These are phyloP conservation scores for Lepiota venenata DNA, from an alignment of 768 basidiomycete genomes.

Conservation along the genomic window DNA sequence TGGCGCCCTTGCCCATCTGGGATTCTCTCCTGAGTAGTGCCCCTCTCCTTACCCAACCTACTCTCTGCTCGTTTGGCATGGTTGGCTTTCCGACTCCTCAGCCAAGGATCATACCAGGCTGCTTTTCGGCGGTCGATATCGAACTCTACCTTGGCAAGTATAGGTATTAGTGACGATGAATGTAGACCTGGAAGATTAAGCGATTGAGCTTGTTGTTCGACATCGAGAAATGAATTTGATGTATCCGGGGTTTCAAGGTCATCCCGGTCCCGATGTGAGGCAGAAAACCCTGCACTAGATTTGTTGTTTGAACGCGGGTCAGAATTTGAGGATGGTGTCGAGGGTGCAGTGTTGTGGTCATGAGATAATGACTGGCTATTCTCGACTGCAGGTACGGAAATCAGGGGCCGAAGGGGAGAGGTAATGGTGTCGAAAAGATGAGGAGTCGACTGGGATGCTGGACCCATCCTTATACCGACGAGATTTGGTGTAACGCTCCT, in stretches of 20 bases:
- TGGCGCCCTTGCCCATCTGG: conserved; percentile 23
- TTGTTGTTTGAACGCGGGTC: conserved; percentile 45
- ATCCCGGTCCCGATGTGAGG: conserved; percentile 35
- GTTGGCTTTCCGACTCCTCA: conserved; percentile 59
- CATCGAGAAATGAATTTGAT: conserved; percentile 30
- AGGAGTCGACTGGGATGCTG: conserved; percentile 38
- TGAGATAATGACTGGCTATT: conserved; percentile 30
- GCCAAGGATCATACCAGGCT: conserved; percentile 85
- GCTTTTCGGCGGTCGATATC: conserved; percentile 84
- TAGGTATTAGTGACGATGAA: conserved; percentile 66
- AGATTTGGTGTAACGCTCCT: conserved; percentile 29
- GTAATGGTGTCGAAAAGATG: conserved; percentile 31
- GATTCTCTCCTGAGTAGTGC: conserved; percentile 16
- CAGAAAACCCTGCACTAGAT: conserved; percentile 42
- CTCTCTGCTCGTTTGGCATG: conserved; percentile 57
- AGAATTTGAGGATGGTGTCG: conserved; percentile 52
- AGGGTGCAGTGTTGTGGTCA: conserved; percentile 43
- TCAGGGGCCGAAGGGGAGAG: conserved; percentile 39
- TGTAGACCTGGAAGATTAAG: conserved; percentile 65
- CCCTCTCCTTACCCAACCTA: conserved; percentile 19
- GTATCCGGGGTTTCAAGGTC: conserved; percentile 55
- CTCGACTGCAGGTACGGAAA: conserved; percentile 39
- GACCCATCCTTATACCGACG: conserved; percentile 34
- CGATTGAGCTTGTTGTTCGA: conserved; percentile 33
- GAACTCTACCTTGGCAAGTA: conserved; percentile 94